A percentile compares a stretch with the other conserved stretches of the same genome.
These are phyloP conservation scores for Trichoderma guizhouense DNA, from an alignment of 2,329 filamentous ascomycete genomes.

Conservation along the genomic window DNA sequence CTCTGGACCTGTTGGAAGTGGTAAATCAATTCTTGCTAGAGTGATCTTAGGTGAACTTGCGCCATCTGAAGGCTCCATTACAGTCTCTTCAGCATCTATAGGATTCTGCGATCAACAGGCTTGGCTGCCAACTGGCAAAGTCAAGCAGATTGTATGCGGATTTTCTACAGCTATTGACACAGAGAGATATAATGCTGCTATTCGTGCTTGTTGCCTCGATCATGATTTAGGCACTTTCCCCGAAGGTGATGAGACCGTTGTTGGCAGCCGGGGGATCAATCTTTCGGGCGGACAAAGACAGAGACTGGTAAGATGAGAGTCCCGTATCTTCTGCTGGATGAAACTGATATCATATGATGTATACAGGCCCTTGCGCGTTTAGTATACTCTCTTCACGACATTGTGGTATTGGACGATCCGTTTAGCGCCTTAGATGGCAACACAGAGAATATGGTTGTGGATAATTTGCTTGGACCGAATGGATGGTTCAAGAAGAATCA, in stretches of 20 bases:
- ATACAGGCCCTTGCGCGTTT: constrained; percentile 20
- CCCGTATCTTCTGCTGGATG: neutral
- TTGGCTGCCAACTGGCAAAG: constrained; percentile 22
- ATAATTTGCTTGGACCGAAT: constrained; percentile 19
- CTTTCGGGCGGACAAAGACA: constrained; percentile 26
- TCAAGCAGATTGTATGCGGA: constrained; percentile 23
- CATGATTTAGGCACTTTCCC: constrained; percentile 26
- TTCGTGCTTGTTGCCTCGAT: constrained; percentile 23
- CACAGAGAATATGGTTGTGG: constrained; percentile 19
- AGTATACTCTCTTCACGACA: constrained; percentile 13
- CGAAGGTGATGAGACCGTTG: constrained; percentile 19
- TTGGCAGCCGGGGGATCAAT: constrained; percentile 24
- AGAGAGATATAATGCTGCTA: constrained; percentile 21
- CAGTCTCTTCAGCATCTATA: constrained; percentile 8
- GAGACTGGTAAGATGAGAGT: constrained; percentile 22
- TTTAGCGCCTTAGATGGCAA: constrained; percentile 23
- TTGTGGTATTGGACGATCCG: constrained; percentile 22
- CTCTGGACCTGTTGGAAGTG: constrained; percentile 28
- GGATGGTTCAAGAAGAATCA: constrained; percentile 29
- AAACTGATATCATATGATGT: neutral
- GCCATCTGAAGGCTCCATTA: constrained; percentile 8
- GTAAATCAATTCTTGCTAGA: constrained; percentile 28
- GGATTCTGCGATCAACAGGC: constrained; percentile 24
- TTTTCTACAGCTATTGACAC: constrained; percentile 16
- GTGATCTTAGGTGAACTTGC: constrained; percentile 23